Conservation (phyloP, 176 grass and related monocot genomes). For the Miscanthus lutarioriparius region DNA sequence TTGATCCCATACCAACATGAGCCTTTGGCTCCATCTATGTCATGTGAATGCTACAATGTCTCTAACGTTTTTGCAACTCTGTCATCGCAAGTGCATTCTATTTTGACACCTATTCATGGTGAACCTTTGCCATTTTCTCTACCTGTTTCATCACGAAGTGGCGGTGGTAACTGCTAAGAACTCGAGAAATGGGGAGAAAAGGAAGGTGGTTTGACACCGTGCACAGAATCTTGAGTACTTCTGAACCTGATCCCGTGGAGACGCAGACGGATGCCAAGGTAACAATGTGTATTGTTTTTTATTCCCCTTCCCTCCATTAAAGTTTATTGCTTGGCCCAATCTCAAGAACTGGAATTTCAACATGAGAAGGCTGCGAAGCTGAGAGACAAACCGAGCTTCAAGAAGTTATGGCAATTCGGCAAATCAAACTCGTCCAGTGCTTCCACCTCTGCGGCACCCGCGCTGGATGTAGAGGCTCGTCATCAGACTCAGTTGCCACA, state of each 20-base stretch:
- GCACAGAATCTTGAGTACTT: conserved; percentile 56
- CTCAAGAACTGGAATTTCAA: background rate
- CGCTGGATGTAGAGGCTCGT: background rate
- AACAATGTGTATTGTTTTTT: background rate
- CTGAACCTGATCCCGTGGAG: conserved; percentile 41
- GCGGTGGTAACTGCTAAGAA: background rate
- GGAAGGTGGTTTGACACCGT: conserved; percentile 61
- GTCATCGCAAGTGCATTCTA: background rate
- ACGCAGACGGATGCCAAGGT: conserved; percentile 54
- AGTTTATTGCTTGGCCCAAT: background rate
- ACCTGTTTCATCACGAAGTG: background rate
- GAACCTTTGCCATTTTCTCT: background rate
- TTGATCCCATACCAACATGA: background rate
- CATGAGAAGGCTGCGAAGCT: conserved; percentile 24
- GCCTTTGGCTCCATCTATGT: background rate
- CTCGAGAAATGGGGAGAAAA: conserved; percentile 53
- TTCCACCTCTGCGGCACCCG: conserved; percentile 24
- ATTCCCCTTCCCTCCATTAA: background rate
- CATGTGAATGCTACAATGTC: background rate
- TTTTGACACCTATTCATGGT: background rate
- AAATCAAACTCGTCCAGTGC: conserved; percentile 34
- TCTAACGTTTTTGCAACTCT: background rate
- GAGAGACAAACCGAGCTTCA: conserved; percentile 50
- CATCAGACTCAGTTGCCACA: background rate
- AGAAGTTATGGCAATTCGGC: conserved; percentile 68